These are phyloP conservation scores for Lasiodiplodia theobromae DNA, from an alignment of 2,329 filamentous ascomycete genomes.

Conservation along the genomic window DNA sequence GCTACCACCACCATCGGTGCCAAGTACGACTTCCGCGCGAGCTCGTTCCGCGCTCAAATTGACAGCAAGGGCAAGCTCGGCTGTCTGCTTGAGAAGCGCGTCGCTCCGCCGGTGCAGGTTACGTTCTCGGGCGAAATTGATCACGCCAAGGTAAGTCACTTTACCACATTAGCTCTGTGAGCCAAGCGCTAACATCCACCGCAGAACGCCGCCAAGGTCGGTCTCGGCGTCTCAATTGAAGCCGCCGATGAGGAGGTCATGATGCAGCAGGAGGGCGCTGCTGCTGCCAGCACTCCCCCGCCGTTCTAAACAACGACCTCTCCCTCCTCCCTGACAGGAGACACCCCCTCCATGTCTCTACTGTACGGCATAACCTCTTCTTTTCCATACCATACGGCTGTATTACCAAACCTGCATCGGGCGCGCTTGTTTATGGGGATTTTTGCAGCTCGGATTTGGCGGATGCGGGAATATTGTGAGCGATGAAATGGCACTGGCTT, in stretches of 20 bases:
- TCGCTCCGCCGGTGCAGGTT: slow-evolving; percentile 89
- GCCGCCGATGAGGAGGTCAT: slow-evolving; percentile 50
- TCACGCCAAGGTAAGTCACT: slow-evolving; percentile 81
- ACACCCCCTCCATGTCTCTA: slow-evolving; percentile 1
- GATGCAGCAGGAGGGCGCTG: slow-evolving; percentile 47
- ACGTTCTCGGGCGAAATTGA: slow-evolving; percentile 97
- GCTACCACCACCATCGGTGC: slow-evolving; percentile 89
- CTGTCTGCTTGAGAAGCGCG: slow-evolving; percentile 92
- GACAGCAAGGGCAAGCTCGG: slow-evolving; percentile 94
- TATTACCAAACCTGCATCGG: slow-evolving; percentile 30
- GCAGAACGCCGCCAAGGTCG: slow-evolving; percentile 93
- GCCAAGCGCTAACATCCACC: slow-evolving; percentile 1
- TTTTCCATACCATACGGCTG: slow-evolving; percentile 23
- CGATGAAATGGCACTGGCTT: slow-evolving; percentile 16
- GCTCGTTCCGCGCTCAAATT: slow-evolving; percentile 93
- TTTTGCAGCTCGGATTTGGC: slow-evolving; percentile 13
- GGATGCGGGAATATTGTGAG: slow-evolving; percentile 25
- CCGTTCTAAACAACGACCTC: slow-evolving; percentile 46
- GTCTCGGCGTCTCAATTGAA: slow-evolving; percentile 79
- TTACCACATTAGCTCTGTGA: no score
- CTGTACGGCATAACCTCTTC: slow-evolving; percentile 25
- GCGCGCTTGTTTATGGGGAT: slow-evolving; percentile 23
- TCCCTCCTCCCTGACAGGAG: background rate
- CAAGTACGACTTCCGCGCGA: slow-evolving; percentile 98
- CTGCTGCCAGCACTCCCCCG: slow-evolving; percentile 43